phyloP scores from a whole-genome alignment of 2,329 filamentous ascomycete species.

The Tricladium varicosporioides region DNA sequence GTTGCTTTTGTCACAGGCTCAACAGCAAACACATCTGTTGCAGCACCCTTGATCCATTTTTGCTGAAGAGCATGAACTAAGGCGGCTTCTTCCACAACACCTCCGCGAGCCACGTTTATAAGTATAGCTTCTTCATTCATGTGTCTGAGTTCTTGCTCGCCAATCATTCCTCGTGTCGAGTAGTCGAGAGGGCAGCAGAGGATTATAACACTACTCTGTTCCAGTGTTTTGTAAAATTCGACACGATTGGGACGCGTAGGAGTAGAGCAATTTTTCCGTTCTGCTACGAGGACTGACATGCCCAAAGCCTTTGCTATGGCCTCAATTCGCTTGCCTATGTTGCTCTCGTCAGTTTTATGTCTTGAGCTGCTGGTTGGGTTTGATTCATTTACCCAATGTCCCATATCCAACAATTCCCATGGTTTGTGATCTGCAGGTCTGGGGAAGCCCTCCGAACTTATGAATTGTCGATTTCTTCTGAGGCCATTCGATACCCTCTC shows the following conservation, averaged over 20 bases:
- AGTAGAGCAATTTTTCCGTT: conserved; percentile 2
- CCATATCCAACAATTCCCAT: conserved; percentile 1
- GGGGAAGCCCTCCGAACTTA: background rate
- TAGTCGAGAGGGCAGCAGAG: conserved; percentile 11
- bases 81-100: conserved; percentile 23
- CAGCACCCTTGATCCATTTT: conserved; percentile 24
- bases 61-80: conserved; percentile 22
- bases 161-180: conserved; percentile 66
- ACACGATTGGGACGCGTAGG: conserved; percentile 5
- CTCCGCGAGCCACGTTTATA: conserved; percentile 26
- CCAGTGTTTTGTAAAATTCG: conserved; percentile 7
- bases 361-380: too few species aligned
- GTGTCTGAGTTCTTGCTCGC: conserved; percentile 52
- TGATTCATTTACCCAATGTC: background rate
- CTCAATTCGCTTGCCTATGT: conserved; percentile 3
- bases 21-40: conserved; percentile 23
- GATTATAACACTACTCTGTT: conserved; percentile 11
- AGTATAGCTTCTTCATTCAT: background rate
- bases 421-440: background rate
- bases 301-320: conserved; percentile 8
- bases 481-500: conserved; percentile 25
- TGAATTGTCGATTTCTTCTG: background rate
- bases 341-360: too few species aligned
- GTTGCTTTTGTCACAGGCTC: conserved; percentile 1
- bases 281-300: conserved; percentile 7